A percentile compares a stretch with the other conserved stretches of the same genome.
These are phyloP conservation scores for Neonectria hederae DNA, from an alignment of 2,329 filamentous ascomycete species.

Conservation along the genomic window DNA sequence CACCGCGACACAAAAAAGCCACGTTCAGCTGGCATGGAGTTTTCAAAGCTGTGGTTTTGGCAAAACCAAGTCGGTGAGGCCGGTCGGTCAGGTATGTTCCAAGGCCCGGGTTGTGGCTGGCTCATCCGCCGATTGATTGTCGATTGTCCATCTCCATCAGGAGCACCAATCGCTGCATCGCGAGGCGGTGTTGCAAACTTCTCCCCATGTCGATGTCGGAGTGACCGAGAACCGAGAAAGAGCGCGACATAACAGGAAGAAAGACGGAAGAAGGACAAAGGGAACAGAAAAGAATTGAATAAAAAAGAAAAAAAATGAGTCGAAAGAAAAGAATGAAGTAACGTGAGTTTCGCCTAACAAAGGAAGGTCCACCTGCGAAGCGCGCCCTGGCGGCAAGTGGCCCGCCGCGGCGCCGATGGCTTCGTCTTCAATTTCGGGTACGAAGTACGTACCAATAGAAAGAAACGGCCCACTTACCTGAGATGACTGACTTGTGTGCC, in stretches of 20 bases:
- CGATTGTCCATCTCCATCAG: background rate
- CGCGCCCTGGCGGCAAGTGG: too few relatives aligned
- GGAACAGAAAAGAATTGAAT: too few relatives aligned
- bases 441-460: background rate
- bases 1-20: background rate
- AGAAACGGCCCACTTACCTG: background rate
- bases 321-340: background rate
- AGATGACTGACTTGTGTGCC: background rate
- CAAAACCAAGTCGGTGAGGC: background rate
- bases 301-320: background rate
- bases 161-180: background rate
- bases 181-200: background rate
- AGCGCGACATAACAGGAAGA: background rate
- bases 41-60: background rate
- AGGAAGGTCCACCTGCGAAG: too few relatives aligned
- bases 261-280: too few relatives aligned
- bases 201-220: background rate
- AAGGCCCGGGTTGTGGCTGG: background rate
- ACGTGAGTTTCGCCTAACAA: background rate
- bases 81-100: background rate
- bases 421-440: background rate
- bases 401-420: too few relatives aligned
- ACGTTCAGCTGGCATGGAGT: background rate
- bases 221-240: background rate
- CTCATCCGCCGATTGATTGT: background rate